Base-by-base conservation (phyloP, 2,329 filamentous ascomycete species). In the Paecilomyces sp. region DNA sequence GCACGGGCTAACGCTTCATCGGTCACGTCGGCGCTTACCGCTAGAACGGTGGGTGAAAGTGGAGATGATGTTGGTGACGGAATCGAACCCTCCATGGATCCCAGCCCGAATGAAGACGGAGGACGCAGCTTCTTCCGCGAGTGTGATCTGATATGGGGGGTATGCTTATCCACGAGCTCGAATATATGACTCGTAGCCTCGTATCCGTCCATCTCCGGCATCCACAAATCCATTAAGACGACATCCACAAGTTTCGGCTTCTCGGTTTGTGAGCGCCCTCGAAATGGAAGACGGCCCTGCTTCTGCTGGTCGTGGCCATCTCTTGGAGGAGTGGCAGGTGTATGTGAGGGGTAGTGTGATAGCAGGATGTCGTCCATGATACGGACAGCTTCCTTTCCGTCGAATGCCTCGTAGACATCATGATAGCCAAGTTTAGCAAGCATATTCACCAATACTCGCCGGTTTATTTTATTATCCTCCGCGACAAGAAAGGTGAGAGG, bases 141-240 rank as follows among this genome's bases (percentile, higher is more conserved):
- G 64, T 57, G 60, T 53, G 58, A 61, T 41, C 55, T 65, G 18
- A 67, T 57, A 54, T 68, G 66, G 30, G 66, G 61, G 22, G 68
- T 68, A 47, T 75, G 68, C 54, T 76, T 70, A 51, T 75, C 72
- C n/a, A 77, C 70, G 76, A 86, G 80, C 25, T 77, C 74, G 11
- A 88, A 72, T 52, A 90, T 90, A 54, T 79, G 76, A 65, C 83
- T 80, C 0, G 87, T 84, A 1, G 88, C 88, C 68, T 89, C 83
- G 64, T 88, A 90, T 1, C 88, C 88, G 67, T 90, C 87, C 79
- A 90, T 86, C 63, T 85, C 79, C 0, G 88, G 88, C 86, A 90
- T 90, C 88, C 88, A 90, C 9, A 90, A 80, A 71, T 90, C 88
- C 88, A 90, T 90, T 52, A 90, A 74, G 25, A 90, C 80, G 1